Conservation (phyloP, 805 yeast genomes). For the Metschnikowia continentalis region DNA sequence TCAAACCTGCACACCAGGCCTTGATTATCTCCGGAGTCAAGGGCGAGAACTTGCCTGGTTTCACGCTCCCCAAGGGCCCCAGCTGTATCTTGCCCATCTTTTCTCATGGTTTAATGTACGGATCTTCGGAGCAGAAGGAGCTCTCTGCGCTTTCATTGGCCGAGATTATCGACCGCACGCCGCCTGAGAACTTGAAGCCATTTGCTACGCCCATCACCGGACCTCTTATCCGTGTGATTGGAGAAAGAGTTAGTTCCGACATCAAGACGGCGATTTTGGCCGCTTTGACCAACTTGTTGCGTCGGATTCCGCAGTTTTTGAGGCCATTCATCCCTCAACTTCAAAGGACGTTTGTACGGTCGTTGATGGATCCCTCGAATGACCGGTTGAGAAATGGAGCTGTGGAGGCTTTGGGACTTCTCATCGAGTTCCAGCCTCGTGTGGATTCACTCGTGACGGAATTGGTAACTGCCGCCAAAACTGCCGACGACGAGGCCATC, state of each 20-base stretch:
- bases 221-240: constrained; percentile 95
- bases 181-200: constrained; percentile 75
- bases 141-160: constrained; percentile 85
- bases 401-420: constrained; percentile 82
- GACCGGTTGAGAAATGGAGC: constrained; percentile 77
- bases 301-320: constrained; percentile 82
- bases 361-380: constrained; percentile 72
- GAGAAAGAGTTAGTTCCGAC: constrained; percentile 88
- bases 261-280: constrained; percentile 90
- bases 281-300: constrained; percentile 74
- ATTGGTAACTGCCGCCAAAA: constrained; percentile 69
- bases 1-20: constrained; percentile 76
- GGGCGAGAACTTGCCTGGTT: constrained; percentile 69
- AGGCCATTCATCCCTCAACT: constrained; percentile 96
- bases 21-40: constrained; percentile 58
- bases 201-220: constrained; percentile 93
- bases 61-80: constrained; percentile 77
- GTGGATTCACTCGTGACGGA: constrained; percentile 91
- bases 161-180: constrained; percentile 78
- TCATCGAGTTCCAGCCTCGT: constrained; percentile 86
- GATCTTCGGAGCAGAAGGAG: constrained; percentile 79
- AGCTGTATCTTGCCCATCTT: constrained; percentile 85
- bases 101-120: constrained; percentile 93
- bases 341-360: constrained; percentile 93
- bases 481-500: constrained; percentile 63